phyloP scores from a whole-genome alignment of 345 rosid genomes.

The Rhizophora apiculata region DNA sequence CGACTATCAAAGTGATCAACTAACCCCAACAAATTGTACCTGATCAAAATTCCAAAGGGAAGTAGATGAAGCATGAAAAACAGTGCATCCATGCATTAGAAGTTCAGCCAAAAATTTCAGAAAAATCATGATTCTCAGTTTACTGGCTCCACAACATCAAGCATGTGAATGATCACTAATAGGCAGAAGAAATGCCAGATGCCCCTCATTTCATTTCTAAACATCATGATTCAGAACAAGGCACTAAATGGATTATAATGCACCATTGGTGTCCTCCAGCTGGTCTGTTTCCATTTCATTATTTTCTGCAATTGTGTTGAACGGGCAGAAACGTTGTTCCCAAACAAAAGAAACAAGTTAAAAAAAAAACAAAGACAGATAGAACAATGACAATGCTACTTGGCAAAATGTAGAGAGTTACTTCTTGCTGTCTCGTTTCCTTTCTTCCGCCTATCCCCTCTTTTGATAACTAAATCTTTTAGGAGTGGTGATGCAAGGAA shows the following conservation, averaged over 20 bases:
- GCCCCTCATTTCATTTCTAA: neutral
- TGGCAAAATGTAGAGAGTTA: neutral
- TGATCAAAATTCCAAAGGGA: constrained; percentile 18
- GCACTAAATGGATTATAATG: too few species aligned
- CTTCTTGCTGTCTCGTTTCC: neutral
- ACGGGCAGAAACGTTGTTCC: neutral
- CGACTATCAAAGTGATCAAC: constrained; percentile 32
- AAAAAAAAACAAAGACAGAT: neutral
- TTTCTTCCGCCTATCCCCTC: neutral
- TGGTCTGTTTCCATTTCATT: neutral
- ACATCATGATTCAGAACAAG: neutral
- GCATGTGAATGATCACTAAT: neutral
- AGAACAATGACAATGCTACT: neutral
- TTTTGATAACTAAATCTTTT: too few species aligned
- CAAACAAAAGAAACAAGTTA: too few species aligned
- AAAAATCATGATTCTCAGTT: constrained; percentile 1
- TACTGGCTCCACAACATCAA: neutral
- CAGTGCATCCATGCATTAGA: constrained; percentile 2
- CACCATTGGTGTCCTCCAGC: neutral
- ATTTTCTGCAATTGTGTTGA: neutral
- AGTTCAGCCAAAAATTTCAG: constrained; percentile 8
- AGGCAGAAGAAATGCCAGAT: neutral
- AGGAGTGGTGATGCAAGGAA: too few species aligned
- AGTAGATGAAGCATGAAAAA: neutral
- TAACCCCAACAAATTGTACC: constrained; percentile 26